Evolutionary conservation across 2,329 filamentous ascomycete species (phyloP).

Genomic region (Colletotrichum melonis): DNA sequence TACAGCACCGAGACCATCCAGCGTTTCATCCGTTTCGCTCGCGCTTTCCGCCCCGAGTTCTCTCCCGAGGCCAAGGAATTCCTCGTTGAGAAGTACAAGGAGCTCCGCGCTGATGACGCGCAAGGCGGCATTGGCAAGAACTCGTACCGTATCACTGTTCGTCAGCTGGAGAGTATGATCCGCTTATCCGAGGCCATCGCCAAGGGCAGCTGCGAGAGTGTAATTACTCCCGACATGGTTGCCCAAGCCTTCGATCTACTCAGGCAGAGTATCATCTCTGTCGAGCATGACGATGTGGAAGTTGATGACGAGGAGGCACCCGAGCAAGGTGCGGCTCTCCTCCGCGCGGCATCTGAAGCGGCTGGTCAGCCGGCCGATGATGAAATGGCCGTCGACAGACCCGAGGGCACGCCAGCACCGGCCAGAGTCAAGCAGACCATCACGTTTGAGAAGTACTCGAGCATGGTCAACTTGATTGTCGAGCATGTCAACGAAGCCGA

Average conservation of each 20-base stretch:
- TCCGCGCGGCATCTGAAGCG: constrained; percentile 50
- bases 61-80: constrained; percentile 86
- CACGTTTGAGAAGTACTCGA: constrained; percentile 94
- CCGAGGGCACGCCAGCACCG: constrained; percentile 49
- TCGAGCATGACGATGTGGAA: constrained; percentile 97
- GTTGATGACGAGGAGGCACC: constrained; percentile 76
- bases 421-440: constrained; percentile 81
- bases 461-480: constrained; percentile 88
- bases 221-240: constrained; percentile 87
- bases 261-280: constrained; percentile 94
- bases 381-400: constrained; percentile 54
- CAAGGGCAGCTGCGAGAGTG: constrained; percentile 95
- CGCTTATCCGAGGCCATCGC: constrained; percentile 97
- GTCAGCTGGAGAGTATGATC: constrained; percentile 96
- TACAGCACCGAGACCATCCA: constrained; percentile 97
- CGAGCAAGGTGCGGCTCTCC: constrained; percentile 60
- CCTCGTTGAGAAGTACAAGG: constrained; percentile 94
- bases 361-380: constrained; percentile 60
- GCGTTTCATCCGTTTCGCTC: constrained; percentile 95
- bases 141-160: constrained; percentile 96
- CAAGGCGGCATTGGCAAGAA: constrained; percentile 95
- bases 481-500: constrained; percentile 88
- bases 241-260: constrained; percentile 92
- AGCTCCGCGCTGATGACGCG: constrained; percentile 90
- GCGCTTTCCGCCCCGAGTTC: constrained; percentile 94